phyloP scores from a whole-genome alignment of 2,329 filamentous ascomycete species.

The Apiospora sp. region DNA sequence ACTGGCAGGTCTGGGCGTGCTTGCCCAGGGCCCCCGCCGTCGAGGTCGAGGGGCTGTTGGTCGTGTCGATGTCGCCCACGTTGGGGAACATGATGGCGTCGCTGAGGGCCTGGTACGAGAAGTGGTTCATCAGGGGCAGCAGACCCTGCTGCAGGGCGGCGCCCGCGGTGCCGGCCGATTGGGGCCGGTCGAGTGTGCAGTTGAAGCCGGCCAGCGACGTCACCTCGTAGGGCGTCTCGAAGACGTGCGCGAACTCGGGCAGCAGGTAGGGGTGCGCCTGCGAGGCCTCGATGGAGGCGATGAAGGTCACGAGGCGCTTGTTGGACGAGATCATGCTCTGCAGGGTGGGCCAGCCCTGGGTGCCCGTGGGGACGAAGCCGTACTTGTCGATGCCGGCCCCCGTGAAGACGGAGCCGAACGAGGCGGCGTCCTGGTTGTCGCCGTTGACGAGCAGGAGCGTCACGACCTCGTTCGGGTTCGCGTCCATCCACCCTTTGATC shows the following conservation, averaged over 20 bases:
- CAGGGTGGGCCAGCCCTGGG: constrained; percentile 74
- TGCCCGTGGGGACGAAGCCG: constrained; percentile 64
- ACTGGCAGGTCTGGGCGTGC: constrained; percentile 61
- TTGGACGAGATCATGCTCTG: constrained; percentile 69
- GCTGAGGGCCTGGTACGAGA: constrained; percentile 68
- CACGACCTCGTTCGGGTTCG: constrained; percentile 76
- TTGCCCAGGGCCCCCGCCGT: constrained; percentile 60
- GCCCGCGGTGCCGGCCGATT: constrained; percentile 54
- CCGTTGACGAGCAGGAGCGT: constrained; percentile 78
- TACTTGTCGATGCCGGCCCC: constrained; percentile 67
- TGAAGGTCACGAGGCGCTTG: constrained; percentile 73
- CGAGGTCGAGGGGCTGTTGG: constrained; percentile 68
- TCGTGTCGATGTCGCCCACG: constrained; percentile 64
- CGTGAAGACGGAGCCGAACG: constrained; percentile 63
- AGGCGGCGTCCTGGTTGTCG: constrained; percentile 61
- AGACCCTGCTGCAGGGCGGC: constrained; percentile 64
- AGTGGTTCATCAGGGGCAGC: constrained; percentile 83
- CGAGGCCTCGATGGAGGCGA: constrained; percentile 61
- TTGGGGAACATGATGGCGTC: constrained; percentile 68
- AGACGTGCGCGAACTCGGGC: constrained; percentile 71
- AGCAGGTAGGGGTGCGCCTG: constrained; percentile 64
- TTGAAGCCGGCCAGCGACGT: constrained; percentile 70
- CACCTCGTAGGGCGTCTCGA: constrained; percentile 77
- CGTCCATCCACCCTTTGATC: constrained; percentile 74
- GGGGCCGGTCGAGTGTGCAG: constrained; percentile 74